Conservation (phyloP, 805 yeast species). For the Candida coleopterorum region DNA sequence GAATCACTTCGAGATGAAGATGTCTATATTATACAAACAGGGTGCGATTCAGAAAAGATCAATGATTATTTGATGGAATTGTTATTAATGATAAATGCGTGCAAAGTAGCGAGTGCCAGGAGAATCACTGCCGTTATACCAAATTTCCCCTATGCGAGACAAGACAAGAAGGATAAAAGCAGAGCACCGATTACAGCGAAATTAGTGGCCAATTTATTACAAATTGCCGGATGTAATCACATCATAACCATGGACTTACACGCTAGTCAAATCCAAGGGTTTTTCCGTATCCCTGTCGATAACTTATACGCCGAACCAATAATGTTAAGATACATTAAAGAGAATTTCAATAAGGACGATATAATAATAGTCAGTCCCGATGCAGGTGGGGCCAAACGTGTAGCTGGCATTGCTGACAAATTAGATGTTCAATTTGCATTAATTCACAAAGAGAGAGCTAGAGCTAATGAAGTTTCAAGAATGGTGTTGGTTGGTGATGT, state of each 20-base stretch:
- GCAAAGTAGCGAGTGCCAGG: slow-evolving; percentile 93
- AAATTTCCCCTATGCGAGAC: slow-evolving; percentile 94
- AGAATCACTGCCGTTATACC: slow-evolving; percentile 93
- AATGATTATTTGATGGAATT: slow-evolving; percentile 67
- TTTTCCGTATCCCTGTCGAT: slow-evolving; percentile 92
- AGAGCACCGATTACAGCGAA: slow-evolving; percentile 97
- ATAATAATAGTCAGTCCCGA: slow-evolving; percentile 92
- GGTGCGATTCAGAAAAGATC: slow-evolving; percentile 68
- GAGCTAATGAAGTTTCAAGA: slow-evolving; percentile 89
- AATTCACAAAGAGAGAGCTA: slow-evolving; percentile 92
- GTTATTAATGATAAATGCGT: slow-evolving; percentile 86
- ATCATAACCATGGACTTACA: slow-evolving; percentile 96
- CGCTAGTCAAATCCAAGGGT: slow-evolving; percentile 97
- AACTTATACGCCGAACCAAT: slow-evolving; percentile 94
- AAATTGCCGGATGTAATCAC: slow-evolving; percentile 93
- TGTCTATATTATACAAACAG: slow-evolving; percentile 73
- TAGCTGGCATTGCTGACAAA: slow-evolving; percentile 88
- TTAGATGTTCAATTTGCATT: slow-evolving; percentile 90
- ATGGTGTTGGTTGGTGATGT: slow-evolving; percentile 98
- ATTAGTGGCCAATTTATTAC: slow-evolving; percentile 82
- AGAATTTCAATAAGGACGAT: slow-evolving; percentile 48
- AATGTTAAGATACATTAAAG: slow-evolving; percentile 75
- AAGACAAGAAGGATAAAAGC: slow-evolving; percentile 92
- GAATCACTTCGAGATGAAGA: slow-evolving; percentile 86
- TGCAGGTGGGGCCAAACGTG: slow-evolving; percentile 98